phyloP scores from a whole-genome alignment of 441 rosid species.

The Arabidopsis hybrid region DNA sequence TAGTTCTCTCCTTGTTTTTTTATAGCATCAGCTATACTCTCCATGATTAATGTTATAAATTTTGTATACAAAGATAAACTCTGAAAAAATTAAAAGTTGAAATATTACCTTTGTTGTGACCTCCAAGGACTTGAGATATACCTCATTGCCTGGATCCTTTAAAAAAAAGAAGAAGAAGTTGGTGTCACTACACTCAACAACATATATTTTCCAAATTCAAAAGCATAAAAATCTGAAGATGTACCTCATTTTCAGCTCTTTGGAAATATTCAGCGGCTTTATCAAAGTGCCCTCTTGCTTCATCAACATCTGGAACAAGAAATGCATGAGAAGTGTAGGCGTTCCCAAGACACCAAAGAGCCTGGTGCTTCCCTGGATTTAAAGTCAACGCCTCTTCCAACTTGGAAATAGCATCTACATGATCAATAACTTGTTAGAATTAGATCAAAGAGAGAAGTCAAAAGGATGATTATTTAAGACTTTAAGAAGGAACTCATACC shows the following conservation, averaged over 20 bases:
- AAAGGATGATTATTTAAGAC: background rate
- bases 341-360: conserved; percentile 73
- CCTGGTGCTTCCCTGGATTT: conserved; percentile 55
- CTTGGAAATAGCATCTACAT: conserved; percentile 61
- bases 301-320: conserved; percentile 51
- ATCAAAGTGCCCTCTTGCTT: conserved; percentile 56
- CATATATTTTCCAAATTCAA: background rate
- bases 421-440: background rate
- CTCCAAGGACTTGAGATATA: conserved; percentile 64
- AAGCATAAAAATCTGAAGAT: background rate
- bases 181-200: conserved; percentile 1
- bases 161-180: conserved; percentile 5
- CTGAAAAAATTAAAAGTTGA: background rate
- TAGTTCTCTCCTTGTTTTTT: background rate
- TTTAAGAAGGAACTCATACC: conserved; percentile 40
- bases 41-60: background rate
- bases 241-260: conserved; percentile 62
- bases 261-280: conserved; percentile 55
- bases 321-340: conserved; percentile 63
- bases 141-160: conserved; percentile 71
- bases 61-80: background rate
- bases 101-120: conserved; percentile 57
- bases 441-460: background rate
- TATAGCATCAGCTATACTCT: background rate
- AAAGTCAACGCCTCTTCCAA: conserved; percentile 62